Evolutionary conservation across 2,329 filamentous ascomycete genomes (phyloP), one percentile per base, ranked within the genome.

Genomic region (Colletotrichum caudatum): DNA sequence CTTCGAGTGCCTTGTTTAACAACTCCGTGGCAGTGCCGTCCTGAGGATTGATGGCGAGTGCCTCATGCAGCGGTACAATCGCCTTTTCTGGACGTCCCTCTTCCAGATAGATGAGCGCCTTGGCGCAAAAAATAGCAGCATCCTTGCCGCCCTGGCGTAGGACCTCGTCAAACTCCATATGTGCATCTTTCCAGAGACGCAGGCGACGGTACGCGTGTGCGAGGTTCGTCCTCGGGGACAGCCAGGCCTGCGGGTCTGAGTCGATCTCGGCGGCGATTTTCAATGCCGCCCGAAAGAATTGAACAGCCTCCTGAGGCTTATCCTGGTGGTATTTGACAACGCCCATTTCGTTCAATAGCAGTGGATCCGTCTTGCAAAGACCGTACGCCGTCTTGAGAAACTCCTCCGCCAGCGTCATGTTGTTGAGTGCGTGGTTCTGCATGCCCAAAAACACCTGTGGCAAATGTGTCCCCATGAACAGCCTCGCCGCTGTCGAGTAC

Each of bases 351-450:
- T 99, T 99, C 66, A 99, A 86, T 5, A 99, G 89, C 7, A 98
- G 83, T 0, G 96, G 96, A 76, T 99, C 96, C 1, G 91, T 92
- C 76, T 91, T 90, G 84, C 94, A 97, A 16, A 97, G 86, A 0
- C 89, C 87, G 80, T 96, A 97, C 0, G 96, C 95, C 3, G 94
- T 94, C 77, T 94, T 94, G 56, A 98, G 88, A 80, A 98, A 99
- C 80, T 99, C 96, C 74, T 97, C 93, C 0, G 97, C 96, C 20
- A 98, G 87, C 0, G 91, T 91, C 89, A 98, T 93, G 77, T 99
- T 98, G 81, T 97, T 97, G 72, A 99, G 88, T 23, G 95, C 94
- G 59, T 98, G 91, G 81, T 99, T 97, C 80, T 99, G 97, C 96
- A 99, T 99, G 8, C 97, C 96, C 35, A 99, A 84, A 80, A 98